Conservation (phyloP, 2,329 filamentous ascomycete species). For the Claviceps digitariae region DNA sequence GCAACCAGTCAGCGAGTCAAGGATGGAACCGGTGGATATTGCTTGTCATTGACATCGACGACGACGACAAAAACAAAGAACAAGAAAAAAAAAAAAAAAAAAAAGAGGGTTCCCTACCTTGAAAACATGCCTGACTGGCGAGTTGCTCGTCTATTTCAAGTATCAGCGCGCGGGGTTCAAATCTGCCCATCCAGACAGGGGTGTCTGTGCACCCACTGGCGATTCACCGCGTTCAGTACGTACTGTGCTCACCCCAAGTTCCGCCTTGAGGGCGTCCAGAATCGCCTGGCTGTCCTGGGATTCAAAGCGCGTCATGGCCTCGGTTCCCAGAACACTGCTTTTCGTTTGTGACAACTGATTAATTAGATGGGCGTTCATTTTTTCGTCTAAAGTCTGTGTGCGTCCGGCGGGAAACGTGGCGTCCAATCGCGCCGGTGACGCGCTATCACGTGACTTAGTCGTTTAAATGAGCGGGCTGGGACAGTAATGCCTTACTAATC, state of each 20-base stretch:
- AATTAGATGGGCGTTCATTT: background rate
- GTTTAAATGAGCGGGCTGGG: too few relatives aligned
- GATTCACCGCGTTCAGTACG: conserved; percentile 12
- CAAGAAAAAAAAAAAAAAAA: background rate
- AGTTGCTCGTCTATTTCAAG: conserved; percentile 4
- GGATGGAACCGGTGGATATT: background rate
- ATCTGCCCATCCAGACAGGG: background rate
- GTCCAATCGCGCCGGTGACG: conserved; percentile 12
- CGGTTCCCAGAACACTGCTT: conserved; percentile 9
- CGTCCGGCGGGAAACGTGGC: background rate
- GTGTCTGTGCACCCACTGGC: background rate
- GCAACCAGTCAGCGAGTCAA: background rate
- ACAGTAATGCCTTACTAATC: too few relatives aligned
- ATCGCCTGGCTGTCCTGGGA: conserved; percentile 32
- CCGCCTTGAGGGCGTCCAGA: conserved; percentile 22
- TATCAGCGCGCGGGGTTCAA: background rate
- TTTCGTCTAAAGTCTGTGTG: background rate
- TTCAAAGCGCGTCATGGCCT: conserved; percentile 16
- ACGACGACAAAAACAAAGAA: background rate
- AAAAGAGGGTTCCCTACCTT: background rate
- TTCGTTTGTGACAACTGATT: background rate
- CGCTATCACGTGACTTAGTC: conserved; percentile 19
- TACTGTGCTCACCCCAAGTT: conserved; percentile 27
- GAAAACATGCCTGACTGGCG: background rate
- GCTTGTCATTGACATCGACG: background rate